Percentiles rank a stretch among this genome's conserved stretches.
Evolutionary conservation across 192 early-diverging fungal species (phyloP).

Genomic region (Coemansia sp.): DNA sequence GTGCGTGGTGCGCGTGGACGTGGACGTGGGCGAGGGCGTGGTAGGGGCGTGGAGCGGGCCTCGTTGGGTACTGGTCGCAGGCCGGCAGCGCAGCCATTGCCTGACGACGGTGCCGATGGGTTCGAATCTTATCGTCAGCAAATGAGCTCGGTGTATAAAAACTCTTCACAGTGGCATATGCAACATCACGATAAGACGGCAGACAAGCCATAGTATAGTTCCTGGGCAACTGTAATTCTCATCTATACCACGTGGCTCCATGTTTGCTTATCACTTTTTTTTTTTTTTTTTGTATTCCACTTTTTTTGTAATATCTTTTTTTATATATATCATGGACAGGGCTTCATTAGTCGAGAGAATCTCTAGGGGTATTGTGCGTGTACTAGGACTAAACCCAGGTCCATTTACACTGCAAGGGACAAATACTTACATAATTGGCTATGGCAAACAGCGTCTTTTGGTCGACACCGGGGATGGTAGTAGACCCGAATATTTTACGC

Average conservation of each 20-base stretch:
- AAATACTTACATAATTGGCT: slow-evolving; percentile 86
- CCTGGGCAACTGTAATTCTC: not conserved
- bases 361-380: slow-evolving; percentile 63
- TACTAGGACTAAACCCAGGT: slow-evolving; percentile 80
- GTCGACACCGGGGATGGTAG: slow-evolving; percentile 81
- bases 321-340: slow-evolving; percentile 46
- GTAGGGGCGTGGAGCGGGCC: slow-evolving; percentile 10
- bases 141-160: slow-evolving; percentile 37
- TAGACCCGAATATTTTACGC: slow-evolving; percentile 63
- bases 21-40: not conserved
- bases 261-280: not conserved
- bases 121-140: slow-evolving; percentile 38
- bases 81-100: not conserved
- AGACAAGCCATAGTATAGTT: not conserved
- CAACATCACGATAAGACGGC: not conserved
- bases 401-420: slow-evolving; percentile 85
- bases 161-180: not conserved
- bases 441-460: slow-evolving; percentile 68
- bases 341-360: slow-evolving; percentile 56
- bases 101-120: slow-evolving; percentile 7
- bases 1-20: slow-evolving; percentile 10
- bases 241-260: not conserved
- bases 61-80: slow-evolving; percentile 30
- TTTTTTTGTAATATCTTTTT: not conserved
- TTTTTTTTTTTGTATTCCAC: not conserved